Base-by-base conservation (phyloP, 352 stramenopile species). In the Phytophthora pinifolia region DNA sequence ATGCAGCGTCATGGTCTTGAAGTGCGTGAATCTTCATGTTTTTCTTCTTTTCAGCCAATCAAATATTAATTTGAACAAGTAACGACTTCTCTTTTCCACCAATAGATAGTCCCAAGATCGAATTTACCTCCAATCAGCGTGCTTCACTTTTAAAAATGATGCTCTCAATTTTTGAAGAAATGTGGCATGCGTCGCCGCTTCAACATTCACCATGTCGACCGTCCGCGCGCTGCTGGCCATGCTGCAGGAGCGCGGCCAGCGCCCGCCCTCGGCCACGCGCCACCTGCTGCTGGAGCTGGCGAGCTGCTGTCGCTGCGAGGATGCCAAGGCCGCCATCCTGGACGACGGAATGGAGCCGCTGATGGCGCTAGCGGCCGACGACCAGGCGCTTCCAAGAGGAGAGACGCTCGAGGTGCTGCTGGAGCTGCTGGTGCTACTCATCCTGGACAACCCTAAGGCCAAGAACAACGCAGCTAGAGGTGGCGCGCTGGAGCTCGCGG, bases 381-480 rank as follows among this genome's bases (percentile, higher is more conserved):
- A 61, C 13, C 36, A 44, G 9, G 52, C 67, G 14, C 17, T 57
- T 15, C 39, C 49, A 0, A 32, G 15, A 9, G 12, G 31, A 3
- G 63, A 73, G 33, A 38, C 56, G 32, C 37, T 75, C 1, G 70
- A 76, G n/a, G 46, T 69, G 44, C 52, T 85, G 33, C 45, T 88
- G 18, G 70, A 85, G 62, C 34, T 88, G 15, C 42, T 88, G 0
- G 49, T 55, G 29, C 30, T 67, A 34, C 57, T 88, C 14, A 14
- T 69, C 20, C 34, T 70, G 15, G 67, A 74, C 18, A 68, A 65
- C 8, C 25, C 53, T 3, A 32, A 47, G 2, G 56, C 51, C 15
- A 62, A 68, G 22, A 13, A 18, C 2, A 33, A 50, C 0, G 46
- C 69, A 2, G 50, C 54, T 9, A 53, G 57, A 13, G 53, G 47